A percentile compares a stretch with the other conserved stretches of the same genome.
Conservation (phyloP, 2,329 filamentous ascomycete genomes). For the Alternaria burnsii region DNA sequence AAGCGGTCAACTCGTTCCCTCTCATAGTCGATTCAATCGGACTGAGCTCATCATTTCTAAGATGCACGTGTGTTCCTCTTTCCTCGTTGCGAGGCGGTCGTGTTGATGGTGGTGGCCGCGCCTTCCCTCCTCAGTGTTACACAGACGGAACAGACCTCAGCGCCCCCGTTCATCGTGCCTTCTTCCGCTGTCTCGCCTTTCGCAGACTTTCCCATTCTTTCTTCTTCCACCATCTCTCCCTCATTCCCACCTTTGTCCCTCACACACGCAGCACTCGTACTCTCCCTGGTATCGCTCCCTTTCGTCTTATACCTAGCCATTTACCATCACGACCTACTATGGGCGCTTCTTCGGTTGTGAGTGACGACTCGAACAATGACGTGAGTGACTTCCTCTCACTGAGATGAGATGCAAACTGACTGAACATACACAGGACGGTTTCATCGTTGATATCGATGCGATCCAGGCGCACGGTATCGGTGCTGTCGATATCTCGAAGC, state of each 20-base stretch:
- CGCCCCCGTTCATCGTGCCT: conserved; percentile 20
- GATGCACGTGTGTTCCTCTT: neutral
- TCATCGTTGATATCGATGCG: conserved; percentile 72
- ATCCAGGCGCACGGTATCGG: conserved; percentile 73
- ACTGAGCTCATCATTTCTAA: neutral
- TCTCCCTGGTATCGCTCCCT: conserved; percentile 14
- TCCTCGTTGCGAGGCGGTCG: neutral
- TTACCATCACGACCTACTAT: conserved; percentile 23
- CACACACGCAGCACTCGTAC: neutral
- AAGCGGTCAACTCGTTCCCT: neutral
- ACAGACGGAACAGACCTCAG: conserved; percentile 30
- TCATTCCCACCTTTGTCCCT: neutral
- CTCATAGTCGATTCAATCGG: neutral
- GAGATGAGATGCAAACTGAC: neutral
- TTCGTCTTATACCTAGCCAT: conserved; percentile 8
- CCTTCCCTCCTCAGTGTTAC: conserved; percentile 21
- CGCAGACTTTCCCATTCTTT: neutral
- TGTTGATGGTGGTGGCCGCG: neutral
- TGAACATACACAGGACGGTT: conserved; percentile 52
- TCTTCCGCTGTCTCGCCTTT: conserved; percentile 8
- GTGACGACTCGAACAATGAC: conserved; percentile 62
- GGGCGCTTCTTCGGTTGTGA: conserved; percentile 60
- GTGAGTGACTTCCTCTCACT: conserved; percentile 39
- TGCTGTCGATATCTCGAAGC: conserved; percentile 70
- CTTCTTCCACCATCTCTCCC: neutral